Evolutionary conservation across 768 basidiomycete species (phyloP), one percentile per base, ranked within the genome.

Genomic region (Russula emetica): DNA sequence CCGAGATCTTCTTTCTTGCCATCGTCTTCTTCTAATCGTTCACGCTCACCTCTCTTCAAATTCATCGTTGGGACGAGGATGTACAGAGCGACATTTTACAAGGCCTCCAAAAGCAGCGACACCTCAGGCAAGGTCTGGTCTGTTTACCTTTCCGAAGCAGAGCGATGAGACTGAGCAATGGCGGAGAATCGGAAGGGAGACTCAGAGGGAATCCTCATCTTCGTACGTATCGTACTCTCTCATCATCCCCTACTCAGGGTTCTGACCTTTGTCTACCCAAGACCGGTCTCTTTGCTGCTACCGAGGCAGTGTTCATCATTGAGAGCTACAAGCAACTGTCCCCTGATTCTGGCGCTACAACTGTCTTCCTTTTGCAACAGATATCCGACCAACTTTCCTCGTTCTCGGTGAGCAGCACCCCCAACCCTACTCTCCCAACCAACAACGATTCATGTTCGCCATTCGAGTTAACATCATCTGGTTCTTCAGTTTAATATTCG

Each of bases 381-480:
- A 59, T 66, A 57, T 66, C 64, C 14, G 28, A 45, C 13, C 65
- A 66, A 24, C 51, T 66, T n/a, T 53, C 38, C 34, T 50, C 49
- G 24, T 36, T 56, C 14, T 51, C 49, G 32, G 14, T 24, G 42
- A 28, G 11, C 30, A 20, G 1, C 28, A 14, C 55, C 45, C 0
- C 22, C 28, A 52, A 18, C 32, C 22, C 32, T n/a, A n/a, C 14
- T n/a, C 44, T 34, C 32, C 51, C 47, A 13, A 24, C 22, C 28
- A 24, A 50, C 51, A 53, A 14, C n/a, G 26, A 45, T 24, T 47
- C 40, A 24, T 49, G 7, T 57, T 56, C 4, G 32, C 51, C 20
- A 40, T 65, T 13, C 62, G 65, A 32, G 44, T 66, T 26, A 66
- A 66, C 42, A 60, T 65, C 26, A 51, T 66, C 32, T 66, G 65